Evolutionary conservation across 1,139 yeast species (phyloP).

Genomic region (Suhomyces bokatorum): DNA sequence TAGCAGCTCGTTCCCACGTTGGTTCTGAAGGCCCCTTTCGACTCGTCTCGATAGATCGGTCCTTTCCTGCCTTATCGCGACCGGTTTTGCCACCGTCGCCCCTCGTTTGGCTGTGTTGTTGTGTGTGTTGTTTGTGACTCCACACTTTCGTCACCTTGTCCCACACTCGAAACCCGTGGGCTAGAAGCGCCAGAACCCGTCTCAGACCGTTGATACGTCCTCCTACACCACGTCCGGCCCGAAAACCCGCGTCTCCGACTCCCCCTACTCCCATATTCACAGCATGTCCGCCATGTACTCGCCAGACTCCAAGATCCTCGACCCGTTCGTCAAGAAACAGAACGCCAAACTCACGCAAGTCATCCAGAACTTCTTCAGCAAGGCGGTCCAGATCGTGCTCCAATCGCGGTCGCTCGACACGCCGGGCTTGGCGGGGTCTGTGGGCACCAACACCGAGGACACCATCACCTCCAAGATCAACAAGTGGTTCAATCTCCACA

Average conservation of each 20-base stretch:
- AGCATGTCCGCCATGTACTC: not conserved
- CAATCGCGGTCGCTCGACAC: constrained; percentile 18
- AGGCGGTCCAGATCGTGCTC: constrained; percentile 62
- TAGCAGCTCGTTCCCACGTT: not conserved
- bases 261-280: not conserved
- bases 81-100: not conserved
- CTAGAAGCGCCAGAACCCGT: too few relatives aligned
- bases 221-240: too few relatives aligned
- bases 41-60: not conserved
- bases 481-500: constrained; percentile 71
- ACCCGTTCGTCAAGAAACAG: constrained; percentile 18
- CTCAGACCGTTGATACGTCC: too few relatives aligned
- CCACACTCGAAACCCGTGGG: too few relatives aligned
- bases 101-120: not conserved
- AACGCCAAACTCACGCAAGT: constrained; percentile 44
- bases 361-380: constrained; percentile 67
- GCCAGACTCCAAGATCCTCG: constrained; percentile 12
- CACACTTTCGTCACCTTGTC: not conserved
- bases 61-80: not conserved
- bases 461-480: constrained; percentile 31
- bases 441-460: constrained; percentile 6
- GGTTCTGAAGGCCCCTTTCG: not conserved
- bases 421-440: constrained; percentile 1
- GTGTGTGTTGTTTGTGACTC: not conserved
- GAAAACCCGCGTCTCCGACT: too few relatives aligned